A percentile compares a stretch with the other conserved stretches of the same genome.
phyloP scores from a whole-genome alignment of 2,329 filamentous ascomycete species.

The Apiospora saccharicola region DNA sequence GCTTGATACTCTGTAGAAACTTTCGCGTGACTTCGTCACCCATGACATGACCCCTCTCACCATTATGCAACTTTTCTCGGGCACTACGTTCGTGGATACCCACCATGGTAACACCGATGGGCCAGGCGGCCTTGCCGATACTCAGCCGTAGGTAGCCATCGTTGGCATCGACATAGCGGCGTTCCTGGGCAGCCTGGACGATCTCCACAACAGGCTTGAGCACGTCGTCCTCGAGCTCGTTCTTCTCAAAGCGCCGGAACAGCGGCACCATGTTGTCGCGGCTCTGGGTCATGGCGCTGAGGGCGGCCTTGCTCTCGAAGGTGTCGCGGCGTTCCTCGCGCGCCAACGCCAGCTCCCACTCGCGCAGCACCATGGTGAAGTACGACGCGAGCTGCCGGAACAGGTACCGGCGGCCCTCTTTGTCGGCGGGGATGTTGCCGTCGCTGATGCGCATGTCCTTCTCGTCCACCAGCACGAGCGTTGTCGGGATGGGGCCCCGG shows the following conservation, averaged over 20 bases:
- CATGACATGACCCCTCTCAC: constrained; percentile 92
- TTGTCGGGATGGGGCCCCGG: constrained; percentile 86
- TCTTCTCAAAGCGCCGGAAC: constrained; percentile 87
- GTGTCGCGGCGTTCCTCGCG: constrained; percentile 70
- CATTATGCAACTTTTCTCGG: constrained; percentile 91
- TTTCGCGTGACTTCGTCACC: constrained; percentile 95
- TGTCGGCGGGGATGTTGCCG: constrained; percentile 67
- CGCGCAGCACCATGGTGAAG: constrained; percentile 92
- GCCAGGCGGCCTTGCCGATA: constrained; percentile 97
- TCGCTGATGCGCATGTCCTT: constrained; percentile 84
- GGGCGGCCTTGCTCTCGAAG: constrained; percentile 81
- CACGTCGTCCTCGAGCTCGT: constrained; percentile 79
- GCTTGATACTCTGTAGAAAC: constrained; percentile 96
- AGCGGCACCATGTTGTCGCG: constrained; percentile 88
- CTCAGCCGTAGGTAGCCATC: constrained; percentile 92
- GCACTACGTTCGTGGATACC: constrained; percentile 98
- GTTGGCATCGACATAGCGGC: constrained; percentile 94
- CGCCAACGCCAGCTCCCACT: constrained; percentile 83
- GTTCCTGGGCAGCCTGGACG: constrained; percentile 86
- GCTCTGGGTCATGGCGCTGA: constrained; percentile 85
- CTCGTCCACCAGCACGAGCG: constrained; percentile 79
- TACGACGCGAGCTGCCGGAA: constrained; percentile 92
- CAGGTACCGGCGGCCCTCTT: constrained; percentile 72
- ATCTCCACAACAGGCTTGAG: constrained; percentile 89
- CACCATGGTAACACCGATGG: constrained; percentile 99